Percentiles rank a stretch among this genome's conserved stretches.
Conservation (phyloP, 2,329 filamentous ascomycete species). For the Ophiostoma australiae region DNA sequence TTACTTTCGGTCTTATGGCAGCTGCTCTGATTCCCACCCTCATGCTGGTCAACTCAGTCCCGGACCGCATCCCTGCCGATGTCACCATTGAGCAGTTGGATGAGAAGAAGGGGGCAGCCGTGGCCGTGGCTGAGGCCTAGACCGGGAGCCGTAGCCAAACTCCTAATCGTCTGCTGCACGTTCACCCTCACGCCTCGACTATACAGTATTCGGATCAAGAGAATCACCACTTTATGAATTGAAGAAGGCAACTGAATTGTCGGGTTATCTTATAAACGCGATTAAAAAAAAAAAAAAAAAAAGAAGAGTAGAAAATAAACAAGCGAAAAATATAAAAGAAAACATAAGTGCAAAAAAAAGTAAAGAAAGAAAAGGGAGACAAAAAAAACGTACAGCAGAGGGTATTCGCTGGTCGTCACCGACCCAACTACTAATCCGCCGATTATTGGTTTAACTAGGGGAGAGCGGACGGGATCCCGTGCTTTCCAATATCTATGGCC, state of each 20-base stretch:
- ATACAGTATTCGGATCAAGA: too few relatives aligned
- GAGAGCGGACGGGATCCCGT: neutral
- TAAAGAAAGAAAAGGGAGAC: neutral
- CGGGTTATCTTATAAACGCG: too few relatives aligned
- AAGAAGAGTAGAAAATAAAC: too few relatives aligned
- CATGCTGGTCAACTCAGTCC: neutral
- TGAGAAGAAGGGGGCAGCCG: neutral
- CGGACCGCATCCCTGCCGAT: neutral
- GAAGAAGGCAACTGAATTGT: too few relatives aligned
- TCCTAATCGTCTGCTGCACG: too few relatives aligned
- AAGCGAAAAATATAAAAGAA: too few relatives aligned
- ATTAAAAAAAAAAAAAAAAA: too few relatives aligned
- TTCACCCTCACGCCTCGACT: too few relatives aligned
- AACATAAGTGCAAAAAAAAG: neutral
- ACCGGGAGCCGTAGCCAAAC: too few relatives aligned
- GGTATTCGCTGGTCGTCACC: conserved; percentile 1
- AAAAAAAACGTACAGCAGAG: neutral
- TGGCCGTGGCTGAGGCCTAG: neutral
- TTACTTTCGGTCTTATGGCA: neutral
- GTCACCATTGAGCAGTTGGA: neutral
- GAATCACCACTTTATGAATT: too few relatives aligned
- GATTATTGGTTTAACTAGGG: neutral
- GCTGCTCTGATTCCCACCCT: neutral
- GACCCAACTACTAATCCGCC: conserved; percentile 1
- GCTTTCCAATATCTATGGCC: neutral